Evolutionary conservation across 2,329 filamentous ascomycete genomes (phyloP), one percentile per base, ranked within the genome.

Genomic region (Moelleriella libera): DNA sequence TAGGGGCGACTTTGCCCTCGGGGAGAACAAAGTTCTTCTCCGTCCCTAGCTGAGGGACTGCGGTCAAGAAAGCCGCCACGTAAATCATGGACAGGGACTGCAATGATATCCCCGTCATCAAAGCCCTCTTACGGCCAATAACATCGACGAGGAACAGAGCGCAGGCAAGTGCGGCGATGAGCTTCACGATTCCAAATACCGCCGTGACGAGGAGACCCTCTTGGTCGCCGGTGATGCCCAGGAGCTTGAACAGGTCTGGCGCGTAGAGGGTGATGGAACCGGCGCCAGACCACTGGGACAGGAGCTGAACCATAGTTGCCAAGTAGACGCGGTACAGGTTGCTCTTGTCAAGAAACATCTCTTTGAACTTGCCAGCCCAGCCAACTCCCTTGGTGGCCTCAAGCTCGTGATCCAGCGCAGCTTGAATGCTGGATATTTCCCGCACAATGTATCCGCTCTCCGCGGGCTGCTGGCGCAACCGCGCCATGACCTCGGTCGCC

Each of bases 101-200:
- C 1, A 82, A 65, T 2, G 67, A 67, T 54, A 83, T 82, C 2
- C 80, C 80, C 0, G 72, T 61, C 14, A 81, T 68, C 0, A 83
- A 69, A 0, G 80, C 70, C 6, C 78, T 75, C 63, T 88, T 88
- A 49, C 85, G 80, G 5, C 85, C 85, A 53, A 89, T 80, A 47
- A 83, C 79, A 55, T 89, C 85, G 52, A 89, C 83, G 7, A 89
- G 73, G 72, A 89, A 87, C 46, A 88, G 71, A 0, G 85, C 84
- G 60, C 84, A 89, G 40, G 77, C 53, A 32, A 88, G 59, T 11
- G 82, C 77, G 0, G 81, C 74, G 6, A 76, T 60, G 47, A 89
- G 75, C 58, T 89, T 89, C 55, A 88, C 71, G 46, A 88, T 75
- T 42, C 85, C 85, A 47, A 89, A 88, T 45, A 90, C 77, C 4